A percentile compares a stretch with the other conserved stretches of the same genome.
Evolutionary conservation across 2,329 filamentous ascomycete genomes (phyloP).

Genomic region (Epichloe hybrida): DNA sequence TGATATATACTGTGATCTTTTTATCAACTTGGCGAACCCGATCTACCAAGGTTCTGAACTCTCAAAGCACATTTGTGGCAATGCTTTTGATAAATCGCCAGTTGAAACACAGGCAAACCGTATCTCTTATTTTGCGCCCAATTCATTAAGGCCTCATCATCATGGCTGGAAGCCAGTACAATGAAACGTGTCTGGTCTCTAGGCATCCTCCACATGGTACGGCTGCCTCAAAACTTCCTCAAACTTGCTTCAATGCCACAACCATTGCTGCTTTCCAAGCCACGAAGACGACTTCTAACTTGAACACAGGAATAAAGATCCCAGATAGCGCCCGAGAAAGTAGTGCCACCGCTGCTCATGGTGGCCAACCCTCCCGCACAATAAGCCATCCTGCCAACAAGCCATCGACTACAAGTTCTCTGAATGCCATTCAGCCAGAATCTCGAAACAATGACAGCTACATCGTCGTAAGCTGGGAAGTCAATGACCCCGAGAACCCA

Average conservation of each 20-base stretch:
- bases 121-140: background rate
- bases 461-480: conserved; percentile 30
- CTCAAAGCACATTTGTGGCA: background rate
- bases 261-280: background rate
- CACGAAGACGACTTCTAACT: background rate
- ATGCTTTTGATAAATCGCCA: background rate
- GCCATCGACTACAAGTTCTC: conserved; percentile 19
- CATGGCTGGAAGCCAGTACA: background rate
- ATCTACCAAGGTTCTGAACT: background rate
- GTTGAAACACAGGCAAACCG: background rate
- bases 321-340: conserved; percentile 7
- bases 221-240: background rate
- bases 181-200: background rate
- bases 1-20: no score
- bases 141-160: background rate
- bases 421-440: conserved; percentile 20
- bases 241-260: background rate
- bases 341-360: background rate
- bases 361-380: background rate
- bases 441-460: conserved; percentile 19
- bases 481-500: conserved; percentile 36
- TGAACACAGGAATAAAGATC: conserved; percentile 15
- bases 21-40: background rate
- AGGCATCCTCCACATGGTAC: background rate
- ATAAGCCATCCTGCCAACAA: conserved; percentile 20